phyloP scores from a whole-genome alignment of 768 basidiomycete genomes.

The Rhizopogon vesiculosus region DNA sequence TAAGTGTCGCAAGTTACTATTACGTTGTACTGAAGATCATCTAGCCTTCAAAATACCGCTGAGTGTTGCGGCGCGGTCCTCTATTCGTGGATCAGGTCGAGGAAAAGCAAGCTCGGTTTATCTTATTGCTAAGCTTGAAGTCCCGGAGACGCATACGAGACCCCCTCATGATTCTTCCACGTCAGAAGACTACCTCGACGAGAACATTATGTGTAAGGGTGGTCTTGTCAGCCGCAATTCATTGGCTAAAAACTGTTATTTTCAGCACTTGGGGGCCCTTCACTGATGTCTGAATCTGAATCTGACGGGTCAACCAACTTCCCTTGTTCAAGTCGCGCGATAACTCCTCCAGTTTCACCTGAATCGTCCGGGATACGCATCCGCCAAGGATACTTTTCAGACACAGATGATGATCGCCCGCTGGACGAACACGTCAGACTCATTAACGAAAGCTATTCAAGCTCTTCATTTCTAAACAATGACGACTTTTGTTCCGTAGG shows the following conservation, averaged over 20 bases:
- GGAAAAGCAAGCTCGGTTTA: constrained; percentile 1
- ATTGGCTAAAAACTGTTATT: not conserved
- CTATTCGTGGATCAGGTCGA: constrained; percentile 9
- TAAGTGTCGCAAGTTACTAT: constrained; percentile 21
- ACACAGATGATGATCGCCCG: constrained; percentile 12
- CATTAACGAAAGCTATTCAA: not conserved
- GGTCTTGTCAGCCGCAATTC: not conserved
- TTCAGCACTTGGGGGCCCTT: not conserved
- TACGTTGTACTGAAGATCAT: constrained; percentile 7
- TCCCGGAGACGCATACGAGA: constrained; percentile 1
- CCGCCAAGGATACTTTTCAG: constrained; percentile 17
- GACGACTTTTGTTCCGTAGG: not conserved
- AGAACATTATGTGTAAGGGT: not conserved
- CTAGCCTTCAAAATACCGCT: constrained; percentile 42
- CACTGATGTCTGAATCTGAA: not conserved
- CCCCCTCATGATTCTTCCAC: not conserved
- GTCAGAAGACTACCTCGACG: not conserved
- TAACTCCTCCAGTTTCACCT: not conserved
- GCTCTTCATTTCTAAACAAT: not conserved
- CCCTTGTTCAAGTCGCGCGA: not conserved
- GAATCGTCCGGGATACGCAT: constrained; percentile 7
- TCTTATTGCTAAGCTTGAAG: constrained; percentile 17
- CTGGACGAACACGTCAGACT: constrained; percentile 14
- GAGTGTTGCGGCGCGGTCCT: constrained; percentile 20
- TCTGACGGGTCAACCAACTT: not conserved